Evolutionary conservation across 305 asterid genomes (phyloP).

Genomic region (Withania somnifera): DNA sequence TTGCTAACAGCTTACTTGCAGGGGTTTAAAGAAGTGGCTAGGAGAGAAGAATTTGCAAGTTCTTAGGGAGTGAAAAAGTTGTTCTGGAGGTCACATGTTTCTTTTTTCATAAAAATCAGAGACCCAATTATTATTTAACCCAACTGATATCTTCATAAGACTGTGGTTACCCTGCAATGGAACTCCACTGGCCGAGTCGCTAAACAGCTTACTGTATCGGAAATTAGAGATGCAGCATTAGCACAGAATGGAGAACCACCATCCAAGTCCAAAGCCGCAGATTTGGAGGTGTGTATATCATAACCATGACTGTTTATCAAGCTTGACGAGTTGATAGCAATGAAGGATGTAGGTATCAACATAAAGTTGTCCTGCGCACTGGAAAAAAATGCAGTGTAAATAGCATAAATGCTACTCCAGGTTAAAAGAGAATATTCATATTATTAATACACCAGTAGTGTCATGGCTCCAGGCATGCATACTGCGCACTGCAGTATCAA

Average conservation of each 20-base stretch:
- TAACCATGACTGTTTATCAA: conserved; percentile 12
- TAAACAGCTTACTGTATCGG: conserved; percentile 33
- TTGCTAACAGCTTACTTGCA: neutral
- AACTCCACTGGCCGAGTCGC: conserved; percentile 41
- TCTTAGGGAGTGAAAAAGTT: neutral
- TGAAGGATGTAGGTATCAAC: conserved; percentile 65
- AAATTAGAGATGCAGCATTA: conserved; percentile 36
- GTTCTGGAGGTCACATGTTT: neutral
- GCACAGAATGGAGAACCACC: conserved; percentile 16
- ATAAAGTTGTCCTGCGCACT: conserved; percentile 46
- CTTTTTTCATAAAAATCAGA: neutral
- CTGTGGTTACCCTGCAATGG: conserved; percentile 65
- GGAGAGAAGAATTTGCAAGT: neutral
- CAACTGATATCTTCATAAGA: neutral
- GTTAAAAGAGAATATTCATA: neutral
- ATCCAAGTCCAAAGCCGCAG: conserved; percentile 20
- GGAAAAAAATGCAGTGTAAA: neutral
- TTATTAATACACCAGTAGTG: neutral
- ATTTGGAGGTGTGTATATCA: conserved; percentile 20
- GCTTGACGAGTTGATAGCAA: conserved; percentile 43
- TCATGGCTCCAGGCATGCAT: neutral
- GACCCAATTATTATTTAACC: neutral
- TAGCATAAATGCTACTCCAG: neutral
- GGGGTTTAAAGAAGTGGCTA: neutral
- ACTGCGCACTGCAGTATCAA: neutral